Percentiles rank a stretch among this genome's conserved stretches.
These are phyloP conservation scores for Oenanthe sinensis DNA, from an alignment of 129 eudicot genomes.

Conservation along the genomic window DNA sequence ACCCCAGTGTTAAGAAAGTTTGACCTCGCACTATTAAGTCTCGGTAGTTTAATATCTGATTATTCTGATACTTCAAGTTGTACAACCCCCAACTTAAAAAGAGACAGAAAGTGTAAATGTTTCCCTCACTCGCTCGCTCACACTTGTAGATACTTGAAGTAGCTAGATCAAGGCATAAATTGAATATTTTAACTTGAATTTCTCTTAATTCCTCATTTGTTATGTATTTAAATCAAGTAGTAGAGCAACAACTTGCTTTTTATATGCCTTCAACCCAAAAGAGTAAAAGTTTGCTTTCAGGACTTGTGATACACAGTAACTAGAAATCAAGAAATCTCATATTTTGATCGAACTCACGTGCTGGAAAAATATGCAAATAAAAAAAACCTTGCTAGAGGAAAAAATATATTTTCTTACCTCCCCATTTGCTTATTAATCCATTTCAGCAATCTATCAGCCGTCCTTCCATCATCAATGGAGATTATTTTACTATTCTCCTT, in stretches of 20 bases:
- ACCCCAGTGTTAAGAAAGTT: not conserved
- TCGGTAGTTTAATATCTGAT: not conserved
- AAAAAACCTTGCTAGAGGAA: too few relatives aligned
- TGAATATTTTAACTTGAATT: not conserved
- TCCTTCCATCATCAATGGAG: slow-evolving; percentile 59
- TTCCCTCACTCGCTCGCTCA: too few relatives aligned
- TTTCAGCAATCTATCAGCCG: slow-evolving; percentile 72
- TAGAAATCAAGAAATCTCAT: not conserved
- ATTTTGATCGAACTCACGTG: not conserved
- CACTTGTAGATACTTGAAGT: not conserved
- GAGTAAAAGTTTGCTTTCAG: not conserved
- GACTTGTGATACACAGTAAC: not conserved
- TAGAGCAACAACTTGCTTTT: not conserved
- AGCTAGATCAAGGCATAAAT: not conserved
- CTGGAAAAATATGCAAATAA: not conserved
- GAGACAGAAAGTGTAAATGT: not conserved
- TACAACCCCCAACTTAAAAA: not conserved
- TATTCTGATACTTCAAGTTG: not conserved
- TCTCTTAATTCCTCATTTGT: not conserved
- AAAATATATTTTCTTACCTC: slow-evolving; percentile 27
- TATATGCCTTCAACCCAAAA: not conserved
- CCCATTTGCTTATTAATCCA: slow-evolving; percentile 74
- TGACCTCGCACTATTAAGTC: not conserved
- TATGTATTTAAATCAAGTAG: not conserved
- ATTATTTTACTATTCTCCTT: slow-evolving; percentile 49